Conservation (phyloP, 345 rosid genomes). For the Bruguiera parviflora region DNA sequence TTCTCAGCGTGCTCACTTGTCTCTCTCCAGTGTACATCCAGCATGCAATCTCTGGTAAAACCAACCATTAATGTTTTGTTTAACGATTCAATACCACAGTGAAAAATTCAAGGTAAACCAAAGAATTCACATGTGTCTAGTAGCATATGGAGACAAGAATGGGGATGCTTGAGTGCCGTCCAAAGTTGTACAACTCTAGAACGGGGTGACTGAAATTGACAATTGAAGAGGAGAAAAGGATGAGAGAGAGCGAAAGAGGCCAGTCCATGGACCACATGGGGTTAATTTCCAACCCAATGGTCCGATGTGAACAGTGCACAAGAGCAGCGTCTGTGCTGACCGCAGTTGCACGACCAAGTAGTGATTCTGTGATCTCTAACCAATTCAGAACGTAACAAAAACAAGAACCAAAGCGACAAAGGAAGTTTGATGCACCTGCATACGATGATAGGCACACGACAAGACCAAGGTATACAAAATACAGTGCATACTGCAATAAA, state of each 20-base stretch:
- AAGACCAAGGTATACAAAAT: conserved; percentile 92
- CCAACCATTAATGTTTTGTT: background rate
- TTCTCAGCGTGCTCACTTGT: conserved; percentile 85
- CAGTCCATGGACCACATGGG: conserved; percentile 58
- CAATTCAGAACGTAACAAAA: conserved; percentile 3
- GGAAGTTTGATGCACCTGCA: conserved; percentile 55
- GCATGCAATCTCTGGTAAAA: conserved; percentile 77
- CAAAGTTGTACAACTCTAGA: background rate
- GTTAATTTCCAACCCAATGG: conserved; percentile 19
- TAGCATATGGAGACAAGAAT: background rate
- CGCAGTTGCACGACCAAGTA: background rate
- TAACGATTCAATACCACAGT: background rate
- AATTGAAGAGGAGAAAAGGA: conserved; percentile 18
- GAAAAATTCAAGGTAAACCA: background rate
- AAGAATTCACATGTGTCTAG: background rate
- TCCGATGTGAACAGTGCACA: conserved; percentile 28
- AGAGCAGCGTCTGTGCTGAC: conserved; percentile 8
- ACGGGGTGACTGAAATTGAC: conserved; percentile 22
- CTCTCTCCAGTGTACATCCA: conserved; percentile 99
- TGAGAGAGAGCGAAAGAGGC: conserved; percentile 32
- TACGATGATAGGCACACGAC: conserved; percentile 95
- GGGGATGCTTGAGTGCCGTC: background rate
- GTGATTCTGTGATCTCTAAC: background rate
- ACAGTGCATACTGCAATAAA: conserved; percentile 81
- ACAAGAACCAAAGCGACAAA: background rate